Evolutionary conservation across 495 filamentous ascomycete species (phyloP).

Genomic region (Sabuloglossum arenarium): DNA sequence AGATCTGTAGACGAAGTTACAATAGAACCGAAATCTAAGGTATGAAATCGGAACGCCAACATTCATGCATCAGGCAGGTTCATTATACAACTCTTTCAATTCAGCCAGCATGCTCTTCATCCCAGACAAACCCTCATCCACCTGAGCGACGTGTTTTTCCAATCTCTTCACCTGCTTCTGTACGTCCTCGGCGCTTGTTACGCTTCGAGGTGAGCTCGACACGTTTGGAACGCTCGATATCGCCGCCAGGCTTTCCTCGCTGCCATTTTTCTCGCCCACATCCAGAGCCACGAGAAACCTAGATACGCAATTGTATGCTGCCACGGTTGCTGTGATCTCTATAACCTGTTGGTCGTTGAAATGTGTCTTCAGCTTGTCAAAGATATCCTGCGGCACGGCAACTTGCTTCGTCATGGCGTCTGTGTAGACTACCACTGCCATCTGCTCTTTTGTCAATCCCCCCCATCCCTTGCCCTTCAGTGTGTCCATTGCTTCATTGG

Average conservation of each 20-base stretch:
- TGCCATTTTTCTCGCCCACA: constrained; percentile 33
- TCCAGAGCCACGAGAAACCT: constrained; percentile 68
- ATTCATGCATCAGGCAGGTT: too few species aligned
- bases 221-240: background rate
- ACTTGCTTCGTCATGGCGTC: constrained; percentile 58
- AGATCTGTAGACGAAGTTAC: too few species aligned
- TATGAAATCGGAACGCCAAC: too few species aligned
- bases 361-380: constrained; percentile 30
- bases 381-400: constrained; percentile 38
- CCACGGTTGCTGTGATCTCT: constrained; percentile 58
- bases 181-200: background rate
- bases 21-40: too few species aligned
- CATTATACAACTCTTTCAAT: background rate
- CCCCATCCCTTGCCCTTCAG: constrained; percentile 18
- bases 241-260: background rate
- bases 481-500: constrained; percentile 23
- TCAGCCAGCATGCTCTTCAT: background rate
- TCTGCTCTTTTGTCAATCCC: constrained; percentile 34
- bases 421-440: constrained; percentile 44
- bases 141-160: background rate
- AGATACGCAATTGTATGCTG: constrained; percentile 75
- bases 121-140: background rate
- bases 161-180: background rate
- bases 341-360: constrained; percentile 52
- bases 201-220: background rate